Evolutionary conservation across 768 basidiomycete species (phyloP).

Genomic region (Tremella mesenterica): DNA sequence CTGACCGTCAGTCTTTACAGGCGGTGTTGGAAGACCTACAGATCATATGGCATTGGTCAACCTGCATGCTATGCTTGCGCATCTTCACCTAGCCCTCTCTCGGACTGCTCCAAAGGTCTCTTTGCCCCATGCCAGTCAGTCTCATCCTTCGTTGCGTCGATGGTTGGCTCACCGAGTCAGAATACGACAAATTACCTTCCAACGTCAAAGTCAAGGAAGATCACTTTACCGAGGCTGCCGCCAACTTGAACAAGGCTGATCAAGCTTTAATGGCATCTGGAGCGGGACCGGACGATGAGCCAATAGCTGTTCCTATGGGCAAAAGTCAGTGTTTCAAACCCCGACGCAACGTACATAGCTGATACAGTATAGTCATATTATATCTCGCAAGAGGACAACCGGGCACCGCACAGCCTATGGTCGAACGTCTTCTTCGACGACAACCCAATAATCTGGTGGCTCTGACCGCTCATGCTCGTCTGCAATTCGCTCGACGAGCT

Average conservation of each 20-base stretch:
- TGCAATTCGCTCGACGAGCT: constrained; percentile 68
- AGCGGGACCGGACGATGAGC: constrained; percentile 56
- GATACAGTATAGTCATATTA: constrained; percentile 56
- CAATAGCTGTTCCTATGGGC: constrained; percentile 24
- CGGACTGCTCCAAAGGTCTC: constrained; percentile 74
- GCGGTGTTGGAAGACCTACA: constrained; percentile 46
- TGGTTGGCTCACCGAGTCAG: constrained; percentile 12
- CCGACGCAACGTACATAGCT: background rate
- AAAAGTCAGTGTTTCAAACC: constrained; percentile 24
- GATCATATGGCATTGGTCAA: constrained; percentile 53
- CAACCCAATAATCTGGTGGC: constrained; percentile 83
- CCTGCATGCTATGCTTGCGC: constrained; percentile 72
- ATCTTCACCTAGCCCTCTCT: constrained; percentile 70
- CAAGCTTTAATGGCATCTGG: constrained; percentile 49
- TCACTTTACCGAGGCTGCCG: constrained; percentile 50
- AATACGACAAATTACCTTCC: constrained; percentile 33
- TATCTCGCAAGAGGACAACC: constrained; percentile 69
- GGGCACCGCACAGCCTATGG: constrained; percentile 71
- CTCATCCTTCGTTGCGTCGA: background rate
- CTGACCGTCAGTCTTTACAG: constrained; percentile 19
- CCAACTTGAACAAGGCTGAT: constrained; percentile 48
- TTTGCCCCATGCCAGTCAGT: constrained; percentile 64
- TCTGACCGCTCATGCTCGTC: constrained; percentile 80
- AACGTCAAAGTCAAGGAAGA: constrained; percentile 23
- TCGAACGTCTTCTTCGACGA: constrained; percentile 66